Evolutionary conservation across 2,329 filamentous ascomycete species (phyloP).

Genomic region (Sporothrix variecibatus): DNA sequence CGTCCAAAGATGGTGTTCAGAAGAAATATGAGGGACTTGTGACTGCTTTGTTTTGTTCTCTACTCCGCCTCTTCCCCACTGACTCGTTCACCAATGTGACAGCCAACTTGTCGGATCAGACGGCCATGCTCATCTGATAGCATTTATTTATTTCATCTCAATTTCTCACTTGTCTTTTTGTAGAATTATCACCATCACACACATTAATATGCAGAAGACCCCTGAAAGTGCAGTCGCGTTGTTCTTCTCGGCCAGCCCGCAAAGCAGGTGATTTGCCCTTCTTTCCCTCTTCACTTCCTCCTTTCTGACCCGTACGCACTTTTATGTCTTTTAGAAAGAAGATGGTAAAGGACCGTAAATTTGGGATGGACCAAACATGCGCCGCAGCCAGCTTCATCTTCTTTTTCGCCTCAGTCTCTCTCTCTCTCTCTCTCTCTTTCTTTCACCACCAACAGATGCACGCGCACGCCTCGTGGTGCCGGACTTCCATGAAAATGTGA

Average conservation of each 20-base stretch:
- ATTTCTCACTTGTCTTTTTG: too few relatives aligned
- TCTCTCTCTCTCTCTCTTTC: not conserved
- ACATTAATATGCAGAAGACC: not conserved
- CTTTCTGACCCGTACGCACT: too few relatives aligned
- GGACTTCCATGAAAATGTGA: constrained; percentile 17
- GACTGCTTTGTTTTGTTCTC: not conserved
- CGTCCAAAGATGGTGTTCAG: not conserved
- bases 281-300: not conserved
- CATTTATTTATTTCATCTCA: not conserved
- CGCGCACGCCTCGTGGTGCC: not conserved
- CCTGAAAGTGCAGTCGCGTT: not conserved
- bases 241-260: not conserved
- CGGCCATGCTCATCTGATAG: not conserved
- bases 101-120: not conserved
- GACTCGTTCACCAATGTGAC: not conserved
- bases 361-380: not conserved
- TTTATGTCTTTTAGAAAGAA: too few relatives aligned
- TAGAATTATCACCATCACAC: not conserved
- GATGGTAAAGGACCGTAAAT: not conserved
- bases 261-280: not conserved
- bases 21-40: not conserved
- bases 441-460: not conserved
- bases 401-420: not conserved
- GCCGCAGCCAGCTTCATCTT: not conserved
- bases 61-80: not conserved